These are phyloP conservation scores for Leptosphaerulina australis DNA, from an alignment of 2,329 filamentous ascomycete genomes.

Conservation along the genomic window DNA sequence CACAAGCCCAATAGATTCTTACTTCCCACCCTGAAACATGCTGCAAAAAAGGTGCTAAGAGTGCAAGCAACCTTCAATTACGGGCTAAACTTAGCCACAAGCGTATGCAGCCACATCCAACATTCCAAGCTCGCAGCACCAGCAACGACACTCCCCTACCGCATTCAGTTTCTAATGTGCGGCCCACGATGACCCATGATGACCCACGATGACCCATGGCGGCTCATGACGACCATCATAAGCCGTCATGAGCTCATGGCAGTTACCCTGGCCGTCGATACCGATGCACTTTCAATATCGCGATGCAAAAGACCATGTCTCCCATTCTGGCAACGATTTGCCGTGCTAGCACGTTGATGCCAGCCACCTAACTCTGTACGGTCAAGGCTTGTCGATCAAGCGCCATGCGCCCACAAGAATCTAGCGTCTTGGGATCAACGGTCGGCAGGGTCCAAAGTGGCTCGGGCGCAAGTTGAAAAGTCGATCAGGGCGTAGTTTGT, in stretches of 20 bases:
- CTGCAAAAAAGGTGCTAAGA: constrained; percentile 1
- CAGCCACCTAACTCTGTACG: neutral
- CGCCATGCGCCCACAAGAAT: neutral
- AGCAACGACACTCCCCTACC: neutral
- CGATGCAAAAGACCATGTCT: constrained; percentile 10
- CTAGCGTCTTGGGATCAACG: neutral
- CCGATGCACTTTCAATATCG: constrained; percentile 1
- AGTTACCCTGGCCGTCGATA: neutral
- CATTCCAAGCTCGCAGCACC: neutral
- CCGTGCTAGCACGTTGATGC: neutral
- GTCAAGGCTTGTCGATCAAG: neutral
- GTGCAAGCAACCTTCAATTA: neutral
- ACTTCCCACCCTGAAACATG: constrained; percentile 6
- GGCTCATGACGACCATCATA: too few relatives aligned
- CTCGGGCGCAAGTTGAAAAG: constrained; percentile 7
- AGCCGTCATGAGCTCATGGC: too few relatives aligned
- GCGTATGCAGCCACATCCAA: constrained; percentile 1
- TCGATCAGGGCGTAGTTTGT: constrained; percentile 13
- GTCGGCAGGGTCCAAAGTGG: constrained; percentile 15
- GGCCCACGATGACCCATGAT: neutral
- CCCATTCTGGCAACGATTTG: neutral
- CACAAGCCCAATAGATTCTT: neutral
- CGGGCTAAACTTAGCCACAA: neutral
- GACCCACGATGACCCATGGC: too few relatives aligned
- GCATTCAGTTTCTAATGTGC: neutral